Percentiles rank a stretch among this genome's conserved stretches.
Conservation (phyloP, 306 rosid species). For the Carpinus viminea region DNA sequence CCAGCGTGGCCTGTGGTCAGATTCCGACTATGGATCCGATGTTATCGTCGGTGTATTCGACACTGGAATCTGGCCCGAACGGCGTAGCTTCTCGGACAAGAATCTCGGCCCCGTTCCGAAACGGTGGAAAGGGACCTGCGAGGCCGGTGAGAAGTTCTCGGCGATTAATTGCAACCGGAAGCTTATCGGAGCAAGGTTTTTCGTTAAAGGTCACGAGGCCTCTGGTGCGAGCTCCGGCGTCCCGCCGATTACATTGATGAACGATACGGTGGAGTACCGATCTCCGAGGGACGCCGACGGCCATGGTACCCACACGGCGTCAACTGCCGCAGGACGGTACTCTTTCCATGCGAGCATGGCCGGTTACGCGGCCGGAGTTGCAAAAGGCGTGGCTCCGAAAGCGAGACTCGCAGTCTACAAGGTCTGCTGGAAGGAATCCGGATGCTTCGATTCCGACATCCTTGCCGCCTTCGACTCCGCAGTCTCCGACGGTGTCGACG, state of each 20-base stretch:
- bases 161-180: slow-evolving; percentile 61
- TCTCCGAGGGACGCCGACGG: slow-evolving; percentile 95
- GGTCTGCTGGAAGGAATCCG: slow-evolving; percentile 86
- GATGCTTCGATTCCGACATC: slow-evolving; percentile 88
- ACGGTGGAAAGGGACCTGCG: slow-evolving; percentile 82
- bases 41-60: slow-evolving; percentile 78
- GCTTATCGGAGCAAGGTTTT: slow-evolving; percentile 76
- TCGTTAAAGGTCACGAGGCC: slow-evolving; percentile 80
- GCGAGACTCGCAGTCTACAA: slow-evolving; percentile 79
- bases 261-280: slow-evolving; percentile 71
- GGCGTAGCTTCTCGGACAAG: slow-evolving; percentile 73
- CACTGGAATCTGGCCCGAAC: slow-evolving; percentile 88
- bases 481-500: slow-evolving; percentile 78
- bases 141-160: slow-evolving; percentile 57
- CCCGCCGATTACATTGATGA: slow-evolving; percentile 45
- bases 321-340: slow-evolving; percentile 81
- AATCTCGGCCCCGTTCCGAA: slow-evolving; percentile 74
- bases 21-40: slow-evolving; percentile 89
- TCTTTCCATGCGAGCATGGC: slow-evolving; percentile 70
- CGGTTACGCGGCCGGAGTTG: slow-evolving; percentile 82
- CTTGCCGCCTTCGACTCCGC: slow-evolving; percentile 78
- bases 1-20: slow-evolving; percentile 93
- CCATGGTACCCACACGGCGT: slow-evolving; percentile 92
- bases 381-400: slow-evolving; percentile 88
- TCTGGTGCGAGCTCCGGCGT: slow-evolving; percentile 33